Evolutionary conservation across 352 stramenopile genomes (phyloP).

Genomic region (Phytophthora nicotianae): DNA sequence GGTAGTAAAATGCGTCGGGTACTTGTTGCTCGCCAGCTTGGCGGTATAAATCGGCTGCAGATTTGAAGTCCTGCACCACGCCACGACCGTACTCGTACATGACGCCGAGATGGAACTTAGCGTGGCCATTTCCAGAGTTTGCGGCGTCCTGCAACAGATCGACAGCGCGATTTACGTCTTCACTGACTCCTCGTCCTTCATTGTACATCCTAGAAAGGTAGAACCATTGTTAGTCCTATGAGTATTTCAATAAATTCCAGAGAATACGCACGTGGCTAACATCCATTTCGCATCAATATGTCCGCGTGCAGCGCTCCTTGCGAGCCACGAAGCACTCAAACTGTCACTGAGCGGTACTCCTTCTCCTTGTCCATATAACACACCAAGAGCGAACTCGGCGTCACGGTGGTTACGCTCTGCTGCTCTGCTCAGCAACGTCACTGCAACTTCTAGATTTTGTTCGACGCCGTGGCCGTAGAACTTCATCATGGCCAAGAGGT

Average conservation of each 20-base stretch:
- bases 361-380: slow-evolving; percentile 42
- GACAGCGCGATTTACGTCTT: slow-evolving; percentile 38
- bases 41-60: slow-evolving; percentile 45
- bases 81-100: slow-evolving; percentile 67
- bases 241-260: not conserved
- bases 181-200: slow-evolving; percentile 44
- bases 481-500: slow-evolving; percentile 55
- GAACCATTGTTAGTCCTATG: not conserved
- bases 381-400: slow-evolving; percentile 52
- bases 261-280: slow-evolving; percentile 44
- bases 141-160: slow-evolving; percentile 41
- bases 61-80: slow-evolving; percentile 36
- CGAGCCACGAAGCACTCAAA: slow-evolving; percentile 44
- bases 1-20: slow-evolving; percentile 59
- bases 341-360: slow-evolving; percentile 39
- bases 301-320: slow-evolving; percentile 39
- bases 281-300: slow-evolving; percentile 61
- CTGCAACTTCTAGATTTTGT: slow-evolving; percentile 33
- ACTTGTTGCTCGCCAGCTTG: slow-evolving; percentile 30
- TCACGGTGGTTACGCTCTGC: slow-evolving; percentile 39
- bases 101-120: slow-evolving; percentile 49
- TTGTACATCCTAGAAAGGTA: slow-evolving; percentile 39
- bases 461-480: slow-evolving; percentile 57
- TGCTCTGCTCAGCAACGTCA: slow-evolving; percentile 34
- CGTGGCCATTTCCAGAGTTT: slow-evolving; percentile 25